Evolutionary conservation across 2,329 filamentous ascomycete genomes (phyloP).

Genomic region (Paraconiothyrium brasiliense): DNA sequence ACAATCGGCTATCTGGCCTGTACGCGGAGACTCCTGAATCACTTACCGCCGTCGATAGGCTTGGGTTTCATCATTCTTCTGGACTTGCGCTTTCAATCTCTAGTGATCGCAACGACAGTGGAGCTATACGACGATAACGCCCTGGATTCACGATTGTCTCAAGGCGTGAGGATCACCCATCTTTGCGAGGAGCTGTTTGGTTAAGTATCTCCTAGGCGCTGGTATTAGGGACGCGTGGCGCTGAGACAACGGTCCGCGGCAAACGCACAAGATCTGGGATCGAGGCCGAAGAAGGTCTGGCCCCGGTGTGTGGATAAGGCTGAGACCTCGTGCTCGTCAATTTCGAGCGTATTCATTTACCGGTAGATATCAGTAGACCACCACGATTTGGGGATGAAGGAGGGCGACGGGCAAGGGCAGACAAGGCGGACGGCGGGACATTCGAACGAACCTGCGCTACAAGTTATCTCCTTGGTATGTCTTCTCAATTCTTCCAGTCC

Average conservation of each 20-base stretch:
- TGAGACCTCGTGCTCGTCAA: constrained; percentile 8
- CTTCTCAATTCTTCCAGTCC: constrained; percentile 3
- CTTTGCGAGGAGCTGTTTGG: background rate
- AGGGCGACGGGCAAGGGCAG: constrained; percentile 47
- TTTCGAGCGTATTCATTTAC: background rate
- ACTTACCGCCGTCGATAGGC: no score
- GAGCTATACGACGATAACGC: background rate
- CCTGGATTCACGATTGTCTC: background rate
- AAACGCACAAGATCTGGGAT: background rate
- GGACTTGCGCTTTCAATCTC: no score
- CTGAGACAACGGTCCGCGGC: constrained; percentile 11
- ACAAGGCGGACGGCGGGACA: constrained; percentile 48
- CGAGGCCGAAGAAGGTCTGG: background rate
- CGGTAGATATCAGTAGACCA: background rate
- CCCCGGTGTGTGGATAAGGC: background rate
- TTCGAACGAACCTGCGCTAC: constrained; percentile 52
- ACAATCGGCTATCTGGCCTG: background rate
- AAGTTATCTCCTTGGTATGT: constrained; percentile 60
- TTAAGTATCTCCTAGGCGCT: background rate
- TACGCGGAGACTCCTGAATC: background rate
- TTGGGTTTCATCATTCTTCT: no score
- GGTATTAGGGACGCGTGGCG: constrained; percentile 12
- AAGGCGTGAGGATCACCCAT: background rate
- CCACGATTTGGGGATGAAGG: constrained; percentile 52
- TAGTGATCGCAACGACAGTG: background rate